Conservation (phyloP, 2,329 filamentous ascomycete genomes). For the Ascochyta viciae-villosae region DNA sequence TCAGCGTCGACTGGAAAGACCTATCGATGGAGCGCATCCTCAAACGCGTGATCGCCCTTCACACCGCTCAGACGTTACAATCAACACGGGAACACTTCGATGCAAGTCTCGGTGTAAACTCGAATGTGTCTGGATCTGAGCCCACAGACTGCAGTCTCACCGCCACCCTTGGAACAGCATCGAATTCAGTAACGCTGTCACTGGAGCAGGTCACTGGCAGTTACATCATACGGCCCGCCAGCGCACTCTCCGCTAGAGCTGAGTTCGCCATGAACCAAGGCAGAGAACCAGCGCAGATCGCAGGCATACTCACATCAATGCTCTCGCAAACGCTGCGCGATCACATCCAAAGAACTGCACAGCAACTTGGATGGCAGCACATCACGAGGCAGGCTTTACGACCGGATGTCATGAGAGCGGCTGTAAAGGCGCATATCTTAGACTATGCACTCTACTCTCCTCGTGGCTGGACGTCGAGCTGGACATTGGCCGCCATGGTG, state of each 20-base stretch:
- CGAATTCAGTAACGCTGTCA: constrained; percentile 64
- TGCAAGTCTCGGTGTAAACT: constrained; percentile 64
- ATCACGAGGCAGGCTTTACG: constrained; percentile 36
- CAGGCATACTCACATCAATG: constrained; percentile 65
- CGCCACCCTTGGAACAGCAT: constrained; percentile 72
- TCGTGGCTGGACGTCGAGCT: constrained; percentile 73
- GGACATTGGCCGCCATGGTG: constrained; percentile 70
- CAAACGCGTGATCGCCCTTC: constrained; percentile 75
- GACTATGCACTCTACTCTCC: constrained; percentile 74
- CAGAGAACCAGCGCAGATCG: constrained; percentile 65
- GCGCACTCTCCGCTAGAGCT: constrained; percentile 51
- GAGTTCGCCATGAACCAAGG: constrained; percentile 71
- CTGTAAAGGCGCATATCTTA: constrained; percentile 67
- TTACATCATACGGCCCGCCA: constrained; percentile 70
- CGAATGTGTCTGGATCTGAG: constrained; percentile 66
- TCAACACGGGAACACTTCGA: constrained; percentile 64
- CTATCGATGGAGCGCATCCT: constrained; percentile 79
- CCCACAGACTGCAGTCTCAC: constrained; percentile 72
- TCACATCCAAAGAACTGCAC: constrained; percentile 66
- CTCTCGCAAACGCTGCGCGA: constrained; percentile 68
- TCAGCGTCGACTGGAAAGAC: constrained; percentile 69
- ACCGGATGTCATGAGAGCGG: constrained; percentile 63
- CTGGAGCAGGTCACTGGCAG: constrained; percentile 82
- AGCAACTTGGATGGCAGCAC: constrained; percentile 70
- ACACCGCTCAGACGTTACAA: constrained; percentile 75